phyloP scores from a whole-genome alignment of 129 eudicot genomes.

The Cynara cardunculus region DNA sequence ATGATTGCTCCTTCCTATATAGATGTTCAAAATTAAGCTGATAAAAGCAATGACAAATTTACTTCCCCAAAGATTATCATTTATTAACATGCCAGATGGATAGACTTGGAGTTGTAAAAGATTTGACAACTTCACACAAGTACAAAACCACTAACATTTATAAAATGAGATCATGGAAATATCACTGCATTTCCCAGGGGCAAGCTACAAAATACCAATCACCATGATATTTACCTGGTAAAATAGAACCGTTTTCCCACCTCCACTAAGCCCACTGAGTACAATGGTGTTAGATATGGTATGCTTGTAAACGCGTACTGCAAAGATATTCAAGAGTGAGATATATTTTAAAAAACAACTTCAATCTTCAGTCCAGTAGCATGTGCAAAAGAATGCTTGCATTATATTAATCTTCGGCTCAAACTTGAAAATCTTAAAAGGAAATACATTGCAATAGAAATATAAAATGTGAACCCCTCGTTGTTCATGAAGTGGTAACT shows the following conservation, averaged over 20 bases:
- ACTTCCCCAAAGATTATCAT: not conserved
- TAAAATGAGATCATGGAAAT: not conserved
- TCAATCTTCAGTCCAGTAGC: not conserved
- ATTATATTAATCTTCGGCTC: not conserved
- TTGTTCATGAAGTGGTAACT: not conserved
- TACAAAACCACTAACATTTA: not conserved
- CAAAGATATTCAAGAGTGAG: constrained; percentile 22
- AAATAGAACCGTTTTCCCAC: constrained; percentile 89
- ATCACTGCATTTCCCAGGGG: not conserved
- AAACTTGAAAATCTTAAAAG: not conserved
- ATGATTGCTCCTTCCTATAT: not conserved
- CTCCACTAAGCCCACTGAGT: constrained; percentile 84
- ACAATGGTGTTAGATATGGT: constrained; percentile 62
- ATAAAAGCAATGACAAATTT: not conserved
- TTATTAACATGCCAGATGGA: not conserved
- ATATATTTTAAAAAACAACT: not conserved
- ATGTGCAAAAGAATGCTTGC: not conserved
- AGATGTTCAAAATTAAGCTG: not conserved
- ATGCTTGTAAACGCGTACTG: constrained; percentile 74
- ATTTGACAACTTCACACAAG: not conserved
- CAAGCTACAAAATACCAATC: not conserved
- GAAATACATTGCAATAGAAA: not conserved
- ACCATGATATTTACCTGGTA: constrained; percentile 55
- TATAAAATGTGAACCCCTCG: not conserved
- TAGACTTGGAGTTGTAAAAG: not conserved